Evolutionary conservation across 2,329 filamentous ascomycete genomes (phyloP).

Genomic region (Trichoderma harzianum): DNA sequence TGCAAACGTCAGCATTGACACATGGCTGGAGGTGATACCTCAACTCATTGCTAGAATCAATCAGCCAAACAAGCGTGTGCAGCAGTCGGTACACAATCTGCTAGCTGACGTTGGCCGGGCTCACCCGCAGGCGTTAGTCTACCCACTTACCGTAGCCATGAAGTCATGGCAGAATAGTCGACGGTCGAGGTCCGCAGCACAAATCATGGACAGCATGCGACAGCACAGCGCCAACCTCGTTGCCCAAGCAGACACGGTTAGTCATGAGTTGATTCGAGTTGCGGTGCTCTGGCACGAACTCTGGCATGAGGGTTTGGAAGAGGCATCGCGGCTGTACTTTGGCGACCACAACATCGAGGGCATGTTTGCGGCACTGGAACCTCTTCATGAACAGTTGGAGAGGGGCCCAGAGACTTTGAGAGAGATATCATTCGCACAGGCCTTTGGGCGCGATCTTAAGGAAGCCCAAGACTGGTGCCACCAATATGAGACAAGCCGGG

Average conservation of each 20-base stretch:
- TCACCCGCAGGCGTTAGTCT: slow-evolving; percentile 94
- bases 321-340: slow-evolving; percentile 94
- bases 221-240: slow-evolving; percentile 90
- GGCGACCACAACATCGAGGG: slow-evolving; percentile 96
- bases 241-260: slow-evolving; percentile 92
- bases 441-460: slow-evolving; percentile 90
- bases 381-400: slow-evolving; percentile 87
- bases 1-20: slow-evolving; percentile 88
- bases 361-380: slow-evolving; percentile 89
- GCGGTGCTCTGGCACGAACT: slow-evolving; percentile 98
- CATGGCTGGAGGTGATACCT: slow-evolving; percentile 97
- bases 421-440: slow-evolving; percentile 96
- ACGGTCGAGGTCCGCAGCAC: slow-evolving; percentile 79
- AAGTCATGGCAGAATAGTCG: slow-evolving; percentile 82
- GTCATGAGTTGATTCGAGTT: slow-evolving; percentile 93
- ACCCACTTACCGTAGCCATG: slow-evolving; percentile 95
- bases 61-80: slow-evolving; percentile 84
- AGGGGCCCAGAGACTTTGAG: slow-evolving; percentile 87
- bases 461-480: slow-evolving; percentile 96
- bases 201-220: slow-evolving; percentile 98
- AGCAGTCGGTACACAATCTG: slow-evolving; percentile 86
- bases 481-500: slow-evolving; percentile 82
- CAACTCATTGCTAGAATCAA: slow-evolving; percentile 97
- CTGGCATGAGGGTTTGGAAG: slow-evolving; percentile 97
- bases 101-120: slow-evolving; percentile 89